A percentile compares a stretch with the other conserved stretches of the same genome.
These are phyloP conservation scores for Fusarium oxysporum DNA, from an alignment of 2,329 filamentous ascomycete genomes.

Conservation along the genomic window DNA sequence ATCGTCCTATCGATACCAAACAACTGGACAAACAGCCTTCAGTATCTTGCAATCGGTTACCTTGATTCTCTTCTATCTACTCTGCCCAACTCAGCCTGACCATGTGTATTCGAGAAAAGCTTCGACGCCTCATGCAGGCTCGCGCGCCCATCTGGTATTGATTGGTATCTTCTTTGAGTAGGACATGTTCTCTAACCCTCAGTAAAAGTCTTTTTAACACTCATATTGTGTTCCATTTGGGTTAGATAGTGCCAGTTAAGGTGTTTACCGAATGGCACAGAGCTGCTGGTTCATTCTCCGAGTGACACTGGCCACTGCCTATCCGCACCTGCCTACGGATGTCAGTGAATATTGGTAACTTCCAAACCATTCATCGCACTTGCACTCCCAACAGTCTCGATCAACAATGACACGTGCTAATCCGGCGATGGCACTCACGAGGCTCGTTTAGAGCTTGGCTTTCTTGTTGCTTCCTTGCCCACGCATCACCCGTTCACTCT, in stretches of 20 bases:
- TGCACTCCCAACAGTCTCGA: neutral
- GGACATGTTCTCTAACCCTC: neutral
- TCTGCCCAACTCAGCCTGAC: neutral
- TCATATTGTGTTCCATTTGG: neutral
- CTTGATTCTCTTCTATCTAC: neutral
- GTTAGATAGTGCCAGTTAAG: neutral
- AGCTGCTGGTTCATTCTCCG: neutral
- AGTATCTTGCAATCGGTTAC: neutral
- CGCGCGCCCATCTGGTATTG: conserved; percentile 27
- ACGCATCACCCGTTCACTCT: conserved; percentile 12
- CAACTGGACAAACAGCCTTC: neutral
- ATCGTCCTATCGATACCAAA: neutral
- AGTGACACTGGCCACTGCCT: conserved; percentile 11
- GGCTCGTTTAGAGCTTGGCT: neutral
- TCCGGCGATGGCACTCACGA: neutral
- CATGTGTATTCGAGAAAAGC: neutral
- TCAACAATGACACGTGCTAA: conserved; percentile 3
- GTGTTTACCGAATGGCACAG: neutral
- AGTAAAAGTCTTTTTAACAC: neutral
- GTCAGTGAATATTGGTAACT: conserved; percentile 6
- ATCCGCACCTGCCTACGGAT: conserved; percentile 18
- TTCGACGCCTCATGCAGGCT: conserved; percentile 22
- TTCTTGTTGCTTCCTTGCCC: neutral
- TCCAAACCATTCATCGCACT: neutral
- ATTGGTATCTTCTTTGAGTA: neutral